A percentile compares a stretch with the other conserved stretches of the same genome.
These are phyloP conservation scores for Gossypium raimondii DNA, from an alignment of 345 rosid genomes.

Conservation along the genomic window DNA sequence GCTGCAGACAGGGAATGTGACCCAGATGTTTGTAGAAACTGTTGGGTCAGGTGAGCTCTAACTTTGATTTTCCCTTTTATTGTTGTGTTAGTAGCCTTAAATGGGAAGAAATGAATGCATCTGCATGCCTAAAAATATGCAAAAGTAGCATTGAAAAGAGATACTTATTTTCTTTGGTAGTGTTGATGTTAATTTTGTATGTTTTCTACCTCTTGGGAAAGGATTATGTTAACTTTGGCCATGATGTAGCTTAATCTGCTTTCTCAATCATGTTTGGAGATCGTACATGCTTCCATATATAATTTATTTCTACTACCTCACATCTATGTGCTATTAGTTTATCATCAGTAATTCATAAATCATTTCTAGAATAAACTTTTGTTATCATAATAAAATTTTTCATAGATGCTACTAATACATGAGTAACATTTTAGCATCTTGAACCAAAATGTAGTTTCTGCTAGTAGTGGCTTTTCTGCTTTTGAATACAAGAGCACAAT, in stretches of 20 bases:
- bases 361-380: neutral
- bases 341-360: neutral
- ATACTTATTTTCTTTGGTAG: neutral
- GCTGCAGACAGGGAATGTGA: conserved; percentile 99
- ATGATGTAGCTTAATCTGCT: neutral
- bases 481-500: neutral
- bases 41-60: conserved; percentile 92
- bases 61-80: conserved; percentile 11
- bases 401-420: neutral
- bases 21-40: conserved; percentile 98
- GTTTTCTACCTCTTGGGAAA: neutral
- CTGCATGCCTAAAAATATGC: neutral
- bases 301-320: neutral
- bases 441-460: neutral
- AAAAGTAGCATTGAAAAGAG: neutral
- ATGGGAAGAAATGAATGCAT: neutral
- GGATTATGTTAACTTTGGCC: neutral
- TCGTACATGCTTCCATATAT: neutral
- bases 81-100: neutral
- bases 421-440: neutral
- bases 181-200: neutral
- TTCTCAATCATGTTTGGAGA: neutral
- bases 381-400: neutral
- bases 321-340: neutral
- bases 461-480: neutral